Percentiles rank a stretch among this genome's conserved stretches.
phyloP scores from a whole-genome alignment of 2,329 filamentous ascomycete genomes.

The Phaeosphaeriaceae sp. region DNA sequence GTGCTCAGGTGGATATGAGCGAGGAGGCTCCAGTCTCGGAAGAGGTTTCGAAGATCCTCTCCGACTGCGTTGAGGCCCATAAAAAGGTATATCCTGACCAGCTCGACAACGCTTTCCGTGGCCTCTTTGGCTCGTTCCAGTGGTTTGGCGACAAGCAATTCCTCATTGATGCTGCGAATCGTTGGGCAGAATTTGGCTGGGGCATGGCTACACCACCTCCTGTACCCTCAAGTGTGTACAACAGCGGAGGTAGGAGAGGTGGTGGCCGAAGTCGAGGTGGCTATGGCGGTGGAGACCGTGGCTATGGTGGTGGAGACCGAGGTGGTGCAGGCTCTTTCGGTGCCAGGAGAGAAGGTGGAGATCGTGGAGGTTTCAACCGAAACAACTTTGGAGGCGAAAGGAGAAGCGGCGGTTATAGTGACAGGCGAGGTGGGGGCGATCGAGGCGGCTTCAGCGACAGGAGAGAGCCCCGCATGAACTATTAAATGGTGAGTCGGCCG shows the following conservation, averaged over 20 bases:
- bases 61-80: conserved; percentile 53
- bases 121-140: conserved; percentile 62
- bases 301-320: conserved; percentile 17
- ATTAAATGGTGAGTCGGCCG: neutral
- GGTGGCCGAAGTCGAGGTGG: conserved; percentile 14
- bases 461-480: conserved; percentile 17
- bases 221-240: conserved; percentile 33
- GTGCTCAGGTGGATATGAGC: conserved; percentile 57
- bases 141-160: conserved; percentile 50
- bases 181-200: conserved; percentile 55
- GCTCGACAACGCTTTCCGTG: conserved; percentile 61
- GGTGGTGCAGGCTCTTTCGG: conserved; percentile 24
- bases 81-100: conserved; percentile 49
- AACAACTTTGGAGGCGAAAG: conserved; percentile 20
- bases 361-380: conserved; percentile 14
- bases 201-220: conserved; percentile 52
- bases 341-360: conserved; percentile 22
- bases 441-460: conserved; percentile 1
- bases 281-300: conserved; percentile 7
- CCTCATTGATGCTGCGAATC: conserved; percentile 54
- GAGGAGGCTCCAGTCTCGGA: conserved; percentile 50
- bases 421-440: conserved; percentile 6
- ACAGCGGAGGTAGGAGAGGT: conserved; percentile 21
- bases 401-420: conserved; percentile 11
- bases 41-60: conserved; percentile 53